A percentile compares a stretch with the other conserved stretches of the same genome.
Evolutionary conservation across 768 basidiomycete genomes (phyloP).

Genomic region (Solioccasus polychromus): DNA sequence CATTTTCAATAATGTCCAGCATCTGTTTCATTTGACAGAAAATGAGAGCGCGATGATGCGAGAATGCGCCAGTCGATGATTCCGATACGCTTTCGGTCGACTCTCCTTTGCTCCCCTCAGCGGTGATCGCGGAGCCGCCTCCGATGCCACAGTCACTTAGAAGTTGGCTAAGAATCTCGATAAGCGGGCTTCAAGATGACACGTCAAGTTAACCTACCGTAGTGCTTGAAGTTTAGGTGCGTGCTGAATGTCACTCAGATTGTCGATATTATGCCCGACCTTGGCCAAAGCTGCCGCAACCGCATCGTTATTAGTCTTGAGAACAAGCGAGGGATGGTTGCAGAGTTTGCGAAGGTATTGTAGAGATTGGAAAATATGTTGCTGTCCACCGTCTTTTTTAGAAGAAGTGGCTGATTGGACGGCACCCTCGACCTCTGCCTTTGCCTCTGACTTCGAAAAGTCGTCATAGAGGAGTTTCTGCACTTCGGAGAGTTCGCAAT

Average conservation of each 20-base stretch:
- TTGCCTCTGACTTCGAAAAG: constrained; percentile 78
- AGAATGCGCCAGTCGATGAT: constrained; percentile 53
- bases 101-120: constrained; percentile 67
- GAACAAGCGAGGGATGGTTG: constrained; percentile 92
- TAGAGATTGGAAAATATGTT: constrained; percentile 94
- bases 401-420: constrained; percentile 45
- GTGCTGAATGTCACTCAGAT: constrained; percentile 77
- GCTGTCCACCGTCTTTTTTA: constrained; percentile 50
- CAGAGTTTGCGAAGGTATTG: constrained; percentile 97
- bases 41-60: constrained; percentile 97
- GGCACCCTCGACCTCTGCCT: constrained; percentile 58
- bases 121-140: constrained; percentile 33
- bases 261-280: constrained; percentile 43
- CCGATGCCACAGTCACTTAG: constrained; percentile 95
- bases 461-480: constrained; percentile 96
- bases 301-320: constrained; percentile 67
- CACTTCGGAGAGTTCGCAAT: constrained; percentile 93
- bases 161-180: constrained; percentile 65
- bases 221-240: constrained; percentile 93
- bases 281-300: constrained; percentile 56
- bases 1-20: constrained; percentile 95
- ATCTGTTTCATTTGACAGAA: constrained; percentile 99
- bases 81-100: constrained; percentile 55
- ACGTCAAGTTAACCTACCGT: constrained; percentile 49
- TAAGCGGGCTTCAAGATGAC: constrained; percentile 1